phyloP scores from a whole-genome alignment of 2,329 filamentous ascomycete genomes.

The Aspergillus calidoustus region DNA sequence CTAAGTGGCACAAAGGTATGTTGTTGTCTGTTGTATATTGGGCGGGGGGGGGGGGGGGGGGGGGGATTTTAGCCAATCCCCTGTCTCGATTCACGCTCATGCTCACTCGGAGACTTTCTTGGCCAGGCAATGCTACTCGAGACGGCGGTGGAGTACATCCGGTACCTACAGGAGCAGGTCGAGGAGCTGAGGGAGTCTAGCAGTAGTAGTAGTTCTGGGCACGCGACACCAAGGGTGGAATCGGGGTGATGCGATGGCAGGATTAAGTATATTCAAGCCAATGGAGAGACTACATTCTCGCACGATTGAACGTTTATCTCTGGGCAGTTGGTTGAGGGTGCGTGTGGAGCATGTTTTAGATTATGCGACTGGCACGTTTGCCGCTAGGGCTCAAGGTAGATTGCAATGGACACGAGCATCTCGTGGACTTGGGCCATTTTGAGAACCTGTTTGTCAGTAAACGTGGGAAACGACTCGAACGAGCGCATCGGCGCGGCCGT shows the following conservation, averaged over 20 bases:
- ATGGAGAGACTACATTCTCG: neutral
- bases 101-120: neutral
- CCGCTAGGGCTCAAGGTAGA: too few species aligned
- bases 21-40: neutral
- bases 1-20: constrained; percentile 12
- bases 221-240: neutral
- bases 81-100: neutral
- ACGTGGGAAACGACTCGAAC: too few species aligned
- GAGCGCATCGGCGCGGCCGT: too few species aligned
- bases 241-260: neutral
- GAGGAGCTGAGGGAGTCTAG: constrained; percentile 2
- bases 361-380: too few species aligned
- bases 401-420: too few species aligned
- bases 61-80: neutral
- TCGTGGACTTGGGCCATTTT: too few species aligned
- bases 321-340: neutral
- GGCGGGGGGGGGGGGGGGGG: neutral
- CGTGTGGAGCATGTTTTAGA: too few species aligned
- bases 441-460: too few species aligned
- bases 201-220: neutral
- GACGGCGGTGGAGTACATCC: constrained; percentile 22
- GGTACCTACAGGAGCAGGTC: constrained; percentile 15
- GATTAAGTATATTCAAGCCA: neutral
- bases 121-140: constrained; percentile 21
- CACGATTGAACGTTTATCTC: neutral